These are phyloP conservation scores for Clavispora carvajalis DNA, from an alignment of 805 yeast species.

Conservation along the genomic window DNA sequence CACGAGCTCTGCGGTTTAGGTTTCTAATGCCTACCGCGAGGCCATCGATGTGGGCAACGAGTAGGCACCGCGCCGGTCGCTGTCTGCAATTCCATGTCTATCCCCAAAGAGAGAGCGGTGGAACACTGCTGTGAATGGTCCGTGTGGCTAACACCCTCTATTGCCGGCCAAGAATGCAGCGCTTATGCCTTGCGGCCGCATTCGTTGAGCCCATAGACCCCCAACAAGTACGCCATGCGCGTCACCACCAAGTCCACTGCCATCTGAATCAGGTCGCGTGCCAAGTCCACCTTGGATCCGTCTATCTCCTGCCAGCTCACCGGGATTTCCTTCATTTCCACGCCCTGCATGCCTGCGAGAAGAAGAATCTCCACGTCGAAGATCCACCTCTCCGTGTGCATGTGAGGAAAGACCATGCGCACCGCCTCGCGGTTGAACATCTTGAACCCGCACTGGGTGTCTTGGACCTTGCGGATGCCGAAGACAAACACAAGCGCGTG, in stretches of 20 bases:
- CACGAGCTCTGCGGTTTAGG: too few species aligned
- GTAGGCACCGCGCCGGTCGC: too few species aligned
- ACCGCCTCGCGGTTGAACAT: slow-evolving; percentile 74
- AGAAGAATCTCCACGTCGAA: slow-evolving; percentile 92
- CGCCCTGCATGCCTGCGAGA: slow-evolving; percentile 65
- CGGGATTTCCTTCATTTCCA: slow-evolving; percentile 71
- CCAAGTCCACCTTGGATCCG: slow-evolving; percentile 90
- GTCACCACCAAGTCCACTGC: slow-evolving; percentile 90
- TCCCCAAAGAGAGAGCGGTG: too few species aligned
- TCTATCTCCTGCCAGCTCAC: slow-evolving; percentile 96
- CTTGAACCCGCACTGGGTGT: slow-evolving; percentile 98
- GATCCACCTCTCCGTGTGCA: slow-evolving; percentile 98
- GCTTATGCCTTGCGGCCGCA: slow-evolving; percentile 7
- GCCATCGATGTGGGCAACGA: too few species aligned
- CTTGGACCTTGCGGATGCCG: slow-evolving; percentile 82
- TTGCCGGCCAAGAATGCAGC: too few species aligned
- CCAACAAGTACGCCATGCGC: slow-evolving; percentile 79
- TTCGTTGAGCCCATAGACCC: slow-evolving; percentile 55
- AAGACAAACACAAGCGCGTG: slow-evolving; percentile 82
- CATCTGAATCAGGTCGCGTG: slow-evolving; percentile 87
- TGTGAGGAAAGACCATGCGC: slow-evolving; percentile 65
- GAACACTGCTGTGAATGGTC: too few species aligned
- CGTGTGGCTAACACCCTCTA: too few species aligned
- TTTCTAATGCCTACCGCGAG: too few species aligned
- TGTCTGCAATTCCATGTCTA: too few species aligned